Evolutionary conservation across 2,329 filamentous ascomycete genomes (phyloP).

Genomic region (Chaetomiaceae sp.): DNA sequence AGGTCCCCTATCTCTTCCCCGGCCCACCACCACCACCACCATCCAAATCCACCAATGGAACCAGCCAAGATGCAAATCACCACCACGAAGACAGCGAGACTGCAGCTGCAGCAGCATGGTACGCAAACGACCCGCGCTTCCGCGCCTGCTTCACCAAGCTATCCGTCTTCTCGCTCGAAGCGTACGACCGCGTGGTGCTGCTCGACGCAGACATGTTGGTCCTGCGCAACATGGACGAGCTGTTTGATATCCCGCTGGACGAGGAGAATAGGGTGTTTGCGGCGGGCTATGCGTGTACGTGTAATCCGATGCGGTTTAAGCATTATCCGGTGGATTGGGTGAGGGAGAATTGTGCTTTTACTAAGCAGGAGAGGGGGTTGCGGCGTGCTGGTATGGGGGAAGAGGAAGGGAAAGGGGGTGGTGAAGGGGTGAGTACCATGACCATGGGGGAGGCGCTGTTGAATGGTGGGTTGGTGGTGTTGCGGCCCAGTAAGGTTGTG

Average conservation of each 20-base stretch:
- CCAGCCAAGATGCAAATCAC: not conserved
- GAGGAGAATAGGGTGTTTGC: slow-evolving; percentile 59
- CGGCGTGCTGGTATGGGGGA: not conserved
- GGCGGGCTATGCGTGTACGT: slow-evolving; percentile 43
- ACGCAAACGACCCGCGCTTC: slow-evolving; percentile 74
- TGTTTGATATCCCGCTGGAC: slow-evolving; percentile 78
- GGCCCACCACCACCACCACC: slow-evolving; percentile 51
- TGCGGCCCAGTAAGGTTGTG: too few species aligned
- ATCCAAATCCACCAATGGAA: slow-evolving; percentile 37
- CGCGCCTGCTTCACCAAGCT: slow-evolving; percentile 90
- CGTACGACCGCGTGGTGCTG: slow-evolving; percentile 77
- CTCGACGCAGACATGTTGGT: slow-evolving; percentile 88
- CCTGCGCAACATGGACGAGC: slow-evolving; percentile 80
- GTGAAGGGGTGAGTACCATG: too few species aligned
- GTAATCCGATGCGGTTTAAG: slow-evolving; percentile 24
- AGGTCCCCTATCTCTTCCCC: slow-evolving; percentile 61
- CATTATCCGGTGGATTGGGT: slow-evolving; percentile 72
- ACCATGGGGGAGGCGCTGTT: too few species aligned
- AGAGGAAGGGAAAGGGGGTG: not conserved
- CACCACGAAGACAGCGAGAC: not conserved
- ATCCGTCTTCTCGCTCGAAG: slow-evolving; percentile 67
- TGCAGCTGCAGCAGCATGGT: slow-evolving; percentile 34
- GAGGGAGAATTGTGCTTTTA: slow-evolving; percentile 55
- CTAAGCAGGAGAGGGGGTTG: too few species aligned
- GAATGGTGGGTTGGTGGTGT: too few species aligned